Evolutionary conservation across 352 stramenopile genomes (phyloP), one percentile per base, ranked within the genome.

Genomic region (Plasmopara viticola): DNA sequence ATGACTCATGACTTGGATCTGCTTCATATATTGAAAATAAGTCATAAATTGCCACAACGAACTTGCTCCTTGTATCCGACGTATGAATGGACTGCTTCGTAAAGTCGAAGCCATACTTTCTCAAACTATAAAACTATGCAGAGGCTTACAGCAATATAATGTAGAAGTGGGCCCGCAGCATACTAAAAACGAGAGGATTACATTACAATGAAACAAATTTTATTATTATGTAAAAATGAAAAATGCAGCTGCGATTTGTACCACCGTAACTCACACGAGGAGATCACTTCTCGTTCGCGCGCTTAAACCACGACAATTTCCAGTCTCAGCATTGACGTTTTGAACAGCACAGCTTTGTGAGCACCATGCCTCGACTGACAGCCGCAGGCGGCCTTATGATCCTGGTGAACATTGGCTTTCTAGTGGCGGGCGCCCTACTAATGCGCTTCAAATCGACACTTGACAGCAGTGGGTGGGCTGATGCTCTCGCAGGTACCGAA

Each of bases 371-470:
- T 56, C 53, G 49, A 15, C 41, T 85, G 44, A 80, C 77, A 9
- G 17, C 64, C 2, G 75, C 80, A 28, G 73, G 66, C 13, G 64
- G 67, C 42, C 58, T 90, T 44, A 70, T 94, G 62, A 68, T 94
- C 48, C 46, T 88, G 15, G 68, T 92, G 50, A 94, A 93, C 62
- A 58, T 86, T 20, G 66, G 67, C 31, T 91, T 94, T 49, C 55
- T 94, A 28, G 62, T 65, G 13, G 75, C 68, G 0, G 84, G 84
- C 35, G 68, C 58, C 17, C 30, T 92, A 51, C 58, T 94, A 29
- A 68, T 94, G 48, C 75, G 67, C 25, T 89, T 90, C 55, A 68
- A 71, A 17, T 51, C 40, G 37, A 70, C 64, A 6, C 64, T 92
- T 33, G 66, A 84, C 38, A 68, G 48, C 48, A 86, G 73, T 25